Base-by-base conservation (phyloP, 1,139 yeast species). In the Taiozyma sp. region DNA sequence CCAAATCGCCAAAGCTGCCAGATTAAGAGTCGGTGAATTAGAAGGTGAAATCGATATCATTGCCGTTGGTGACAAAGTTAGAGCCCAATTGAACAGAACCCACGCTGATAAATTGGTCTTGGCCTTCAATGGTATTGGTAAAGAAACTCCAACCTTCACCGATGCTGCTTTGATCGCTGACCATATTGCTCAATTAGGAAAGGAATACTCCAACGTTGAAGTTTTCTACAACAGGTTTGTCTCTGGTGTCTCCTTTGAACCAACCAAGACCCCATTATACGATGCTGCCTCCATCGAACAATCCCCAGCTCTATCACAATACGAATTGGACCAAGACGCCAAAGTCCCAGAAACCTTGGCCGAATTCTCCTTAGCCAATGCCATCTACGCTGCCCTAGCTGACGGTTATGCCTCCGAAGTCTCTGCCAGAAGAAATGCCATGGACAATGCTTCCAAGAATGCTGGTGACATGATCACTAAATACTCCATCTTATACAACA, bases 381-480 rank as follows among this genome's bases (percentile, higher is more conserved):
- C 90, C 67, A 80, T 93, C 66, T 83, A 87, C 73, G 76, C 95
- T 69, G 97, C 97, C 60, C 82, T 92, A 81, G 93, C 97, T 62
- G 97, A 93, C 73, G 98, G 97, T 73, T 92, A 93, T 74, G 98
- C 99, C 60, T 89, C 98, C 54, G 99, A 93, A 80, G 81, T 92
- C 65, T 87, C 96, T 62, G 97, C 99, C 57, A 91, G 99, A 84
- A 92, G 99, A 85, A 92, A 91, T 73, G 99, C 99, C 66, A 93
- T 93, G 99, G 99, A 93, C 76, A 93, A 92, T 71, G 99, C 99
- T 60, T 91, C 98, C 65, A 93, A 93, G 96, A 93, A 92, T 72
- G 99, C 99, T 60, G 96, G 96, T 77, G 99, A 93, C 67, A 93
- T 93, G 99, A 93, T 93, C 71, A 85, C 82, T 78, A 85, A 82